Base-by-base conservation (phyloP, 2,329 filamentous ascomycete species). In the Fusarium fracticaudum region DNA sequence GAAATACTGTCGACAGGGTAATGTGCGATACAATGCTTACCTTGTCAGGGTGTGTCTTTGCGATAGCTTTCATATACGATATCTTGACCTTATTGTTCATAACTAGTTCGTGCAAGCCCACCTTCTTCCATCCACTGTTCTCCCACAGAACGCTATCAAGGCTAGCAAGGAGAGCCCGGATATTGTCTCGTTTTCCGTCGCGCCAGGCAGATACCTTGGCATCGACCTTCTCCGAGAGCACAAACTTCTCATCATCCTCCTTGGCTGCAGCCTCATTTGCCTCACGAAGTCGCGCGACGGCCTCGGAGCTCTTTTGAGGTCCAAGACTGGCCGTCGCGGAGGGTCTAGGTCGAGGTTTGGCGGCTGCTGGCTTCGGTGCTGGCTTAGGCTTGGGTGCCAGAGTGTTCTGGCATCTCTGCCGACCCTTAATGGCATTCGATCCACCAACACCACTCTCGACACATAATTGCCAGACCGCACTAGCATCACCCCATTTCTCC, bases 1-100 rank as follows among this genome's bases (percentile, higher is more conserved):
- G 67, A 63, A 67, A 22, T 3, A 29, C 18, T 7, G 15, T n/a
- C 41, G 12, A 15, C 7, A 24, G n/a, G 45, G 14, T 3, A 8
- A 10, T 31, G 15, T 5, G 20, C 14, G 15, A 29, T 31, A 26
- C 18, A 20, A 15, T 48, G 43, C 90, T 84, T 87, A 98, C 96
- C 92, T 99, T 99, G 83, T 99, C 96, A 69, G 96, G 96, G 87
- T 99, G 96, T 77, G 96, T 96, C 87, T 98, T 98, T 17, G 92
- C 94, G 88, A 99, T 98, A 11, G 96, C 96, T 89, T 98, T 98
- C 96, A 99, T 98, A 81, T 99, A 99, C 69, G 93, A 88, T 74
- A 99, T 92, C 89, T 99, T 99, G 82, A 98, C 96, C 87, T 96
- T 98, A 76, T 94, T 95, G 40, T 95, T 91, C 88, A 98, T 89